A percentile compares a stretch with the other conserved stretches of the same genome.
Evolutionary conservation across 106 monocot species (phyloP).

Genomic region (Dioscorea alata): DNA sequence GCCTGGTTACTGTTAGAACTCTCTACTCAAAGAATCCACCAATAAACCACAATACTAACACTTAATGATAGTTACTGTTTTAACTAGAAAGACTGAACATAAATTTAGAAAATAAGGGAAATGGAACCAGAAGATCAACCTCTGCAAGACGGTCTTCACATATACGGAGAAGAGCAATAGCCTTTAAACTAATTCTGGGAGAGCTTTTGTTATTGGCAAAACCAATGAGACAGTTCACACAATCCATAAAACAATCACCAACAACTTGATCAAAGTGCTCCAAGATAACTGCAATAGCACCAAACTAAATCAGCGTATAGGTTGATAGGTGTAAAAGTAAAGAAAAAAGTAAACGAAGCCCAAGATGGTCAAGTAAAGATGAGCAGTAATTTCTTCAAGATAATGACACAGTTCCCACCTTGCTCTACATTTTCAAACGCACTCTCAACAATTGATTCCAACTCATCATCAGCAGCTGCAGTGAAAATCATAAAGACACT

Average conservation of each 20-base stretch:
- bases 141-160: conserved; percentile 99
- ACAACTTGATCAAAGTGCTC: conserved; percentile 99
- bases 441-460: conserved; percentile 84
- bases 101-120: no score
- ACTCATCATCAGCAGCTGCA: conserved; percentile 85
- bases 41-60: no score
- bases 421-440: conserved; percentile 99
- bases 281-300: conserved; percentile 66
- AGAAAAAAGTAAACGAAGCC: no score
- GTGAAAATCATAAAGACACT: conserved; percentile 99
- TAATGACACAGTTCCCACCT: conserved; percentile 23
- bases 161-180: conserved; percentile 93
- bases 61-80: no score
- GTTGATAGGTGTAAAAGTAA: no score
- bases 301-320: no score
- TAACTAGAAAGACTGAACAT: no score
- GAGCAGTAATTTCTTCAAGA: no score
- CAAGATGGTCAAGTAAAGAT: no score
- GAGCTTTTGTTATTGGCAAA: conserved; percentile 95
- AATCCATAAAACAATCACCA: conserved; percentile 99
- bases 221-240: conserved; percentile 95
- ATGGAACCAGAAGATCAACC: conserved; percentile 24
- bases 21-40: no score
- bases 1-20: no score
- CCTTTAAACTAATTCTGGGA: conserved; percentile 87